Percentiles rank a stretch among this genome's conserved stretches.
These are phyloP conservation scores for Heteromeles arbutifolia DNA, from an alignment of 306 rosid species.

Conservation along the genomic window DNA sequence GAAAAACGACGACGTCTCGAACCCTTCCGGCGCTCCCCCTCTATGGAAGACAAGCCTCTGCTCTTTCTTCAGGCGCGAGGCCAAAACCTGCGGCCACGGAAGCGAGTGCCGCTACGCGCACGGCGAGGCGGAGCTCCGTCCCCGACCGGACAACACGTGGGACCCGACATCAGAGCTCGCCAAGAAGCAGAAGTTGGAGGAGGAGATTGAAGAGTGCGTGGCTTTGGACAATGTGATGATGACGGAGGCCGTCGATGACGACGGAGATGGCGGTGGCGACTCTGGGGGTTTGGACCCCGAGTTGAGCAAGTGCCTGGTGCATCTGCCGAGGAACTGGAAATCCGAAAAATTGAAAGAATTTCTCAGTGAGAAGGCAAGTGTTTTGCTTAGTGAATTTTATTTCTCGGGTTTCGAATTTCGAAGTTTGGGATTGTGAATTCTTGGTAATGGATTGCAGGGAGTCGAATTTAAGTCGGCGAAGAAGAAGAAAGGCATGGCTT, in stretches of 20 bases:
- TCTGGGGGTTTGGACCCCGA: conserved; percentile 27
- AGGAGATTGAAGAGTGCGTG: neutral
- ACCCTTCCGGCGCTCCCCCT: conserved; percentile 32
- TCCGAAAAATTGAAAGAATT: conserved; percentile 52
- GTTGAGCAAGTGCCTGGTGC: conserved; percentile 72
- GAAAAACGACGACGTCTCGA: conserved; percentile 12
- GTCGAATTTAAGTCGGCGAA: conserved; percentile 57
- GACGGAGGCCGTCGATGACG: conserved; percentile 59
- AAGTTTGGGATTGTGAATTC: neutral
- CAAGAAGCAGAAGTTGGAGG: conserved; percentile 53
- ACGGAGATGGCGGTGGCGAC: conserved; percentile 8
- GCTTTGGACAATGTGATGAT: conserved; percentile 49
- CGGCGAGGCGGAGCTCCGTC: conserved; percentile 81
- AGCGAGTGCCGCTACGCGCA: conserved; percentile 66
- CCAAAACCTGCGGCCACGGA: conserved; percentile 70
- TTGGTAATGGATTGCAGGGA: conserved; percentile 35
- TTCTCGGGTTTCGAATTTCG: neutral
- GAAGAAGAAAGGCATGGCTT: conserved; percentile 81
- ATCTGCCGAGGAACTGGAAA: conserved; percentile 72
- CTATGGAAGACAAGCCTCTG: conserved; percentile 90
- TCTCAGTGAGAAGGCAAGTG: conserved; percentile 52
- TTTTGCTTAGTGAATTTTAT: neutral
- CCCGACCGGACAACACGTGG: conserved; percentile 79
- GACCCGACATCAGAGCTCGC: conserved; percentile 91
- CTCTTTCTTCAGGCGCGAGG: conserved; percentile 66